Evolutionary conservation across 352 stramenopile species (phyloP).

Genomic region (Globisporangium iwayamae): DNA sequence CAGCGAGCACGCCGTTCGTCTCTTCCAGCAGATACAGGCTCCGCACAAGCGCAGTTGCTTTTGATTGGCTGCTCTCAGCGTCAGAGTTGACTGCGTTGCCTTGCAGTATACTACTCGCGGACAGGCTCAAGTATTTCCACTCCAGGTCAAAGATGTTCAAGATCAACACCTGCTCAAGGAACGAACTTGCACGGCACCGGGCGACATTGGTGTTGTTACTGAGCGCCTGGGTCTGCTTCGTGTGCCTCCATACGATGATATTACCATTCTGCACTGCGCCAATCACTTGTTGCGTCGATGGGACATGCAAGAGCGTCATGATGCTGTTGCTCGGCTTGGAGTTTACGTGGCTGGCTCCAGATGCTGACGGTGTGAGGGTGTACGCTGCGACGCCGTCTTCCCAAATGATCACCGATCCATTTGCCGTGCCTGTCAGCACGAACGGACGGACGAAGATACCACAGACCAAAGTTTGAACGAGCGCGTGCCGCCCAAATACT

Average conservation of each 20-base stretch:
- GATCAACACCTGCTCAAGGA: constrained; percentile 28
- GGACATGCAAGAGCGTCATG: constrained; percentile 33
- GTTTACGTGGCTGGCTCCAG: not conserved
- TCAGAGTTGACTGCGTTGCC: not conserved
- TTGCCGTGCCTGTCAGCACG: constrained; percentile 48
- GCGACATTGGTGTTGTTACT: constrained; percentile 1
- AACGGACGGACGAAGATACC: constrained; percentile 38
- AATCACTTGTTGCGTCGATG: constrained; percentile 38
- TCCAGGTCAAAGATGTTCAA: constrained; percentile 16
- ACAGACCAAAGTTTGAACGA: constrained; percentile 47
- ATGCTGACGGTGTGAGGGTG: constrained; percentile 22
- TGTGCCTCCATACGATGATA: constrained; percentile 35
- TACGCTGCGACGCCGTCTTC: constrained; percentile 47
- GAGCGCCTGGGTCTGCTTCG: not conserved
- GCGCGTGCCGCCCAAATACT: constrained; percentile 60
- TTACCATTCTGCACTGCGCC: constrained; percentile 32
- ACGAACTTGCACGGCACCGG: constrained; percentile 25
- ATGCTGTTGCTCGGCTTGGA: constrained; percentile 18
- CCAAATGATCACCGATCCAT: constrained; percentile 53
- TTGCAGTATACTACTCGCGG: constrained; percentile 9
- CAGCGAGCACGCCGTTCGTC: constrained; percentile 21
- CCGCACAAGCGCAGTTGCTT: not conserved
- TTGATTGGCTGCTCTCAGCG: too few relatives aligned
- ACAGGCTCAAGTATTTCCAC: constrained; percentile 12
- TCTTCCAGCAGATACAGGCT: constrained; percentile 23